These are phyloP conservation scores for Carpinus fangiana DNA, from an alignment of 306 rosid species.

Conservation along the genomic window DNA sequence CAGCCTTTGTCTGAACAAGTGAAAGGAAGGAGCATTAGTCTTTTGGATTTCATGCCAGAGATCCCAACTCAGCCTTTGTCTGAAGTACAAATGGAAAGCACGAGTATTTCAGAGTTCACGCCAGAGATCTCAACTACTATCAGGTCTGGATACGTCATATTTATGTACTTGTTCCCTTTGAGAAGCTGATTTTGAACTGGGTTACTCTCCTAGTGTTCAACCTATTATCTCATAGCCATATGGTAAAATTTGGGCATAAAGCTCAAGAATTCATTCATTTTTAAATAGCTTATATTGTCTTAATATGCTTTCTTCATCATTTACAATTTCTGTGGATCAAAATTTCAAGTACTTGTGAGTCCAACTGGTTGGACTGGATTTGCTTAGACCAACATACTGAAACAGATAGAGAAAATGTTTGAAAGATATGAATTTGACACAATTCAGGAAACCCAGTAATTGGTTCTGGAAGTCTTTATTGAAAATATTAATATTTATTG, in stretches of 20 bases:
- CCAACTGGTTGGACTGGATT: neutral
- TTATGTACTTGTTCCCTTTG: constrained; percentile 9
- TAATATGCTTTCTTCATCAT: no score
- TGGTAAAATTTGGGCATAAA: no score
- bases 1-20: constrained; percentile 41
- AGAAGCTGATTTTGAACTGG: no score
- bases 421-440: neutral
- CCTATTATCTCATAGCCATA: no score
- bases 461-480: neutral
- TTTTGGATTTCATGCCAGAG: constrained; percentile 51
- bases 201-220: no score
- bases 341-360: no score
- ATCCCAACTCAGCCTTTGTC: constrained; percentile 4
- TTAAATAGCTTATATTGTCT: no score
- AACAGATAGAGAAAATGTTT: neutral
- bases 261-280: no score
- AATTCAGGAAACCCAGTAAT: neutral
- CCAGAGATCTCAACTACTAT: constrained; percentile 42
- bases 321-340: no score
- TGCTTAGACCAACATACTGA: neutral
- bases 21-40: constrained; percentile 26
- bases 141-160: constrained; percentile 55
- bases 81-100: neutral
- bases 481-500: neutral
- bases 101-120: neutral